Conservation (phyloP, 148 eudicot genomes). For the Chenopodium suecicum region DNA sequence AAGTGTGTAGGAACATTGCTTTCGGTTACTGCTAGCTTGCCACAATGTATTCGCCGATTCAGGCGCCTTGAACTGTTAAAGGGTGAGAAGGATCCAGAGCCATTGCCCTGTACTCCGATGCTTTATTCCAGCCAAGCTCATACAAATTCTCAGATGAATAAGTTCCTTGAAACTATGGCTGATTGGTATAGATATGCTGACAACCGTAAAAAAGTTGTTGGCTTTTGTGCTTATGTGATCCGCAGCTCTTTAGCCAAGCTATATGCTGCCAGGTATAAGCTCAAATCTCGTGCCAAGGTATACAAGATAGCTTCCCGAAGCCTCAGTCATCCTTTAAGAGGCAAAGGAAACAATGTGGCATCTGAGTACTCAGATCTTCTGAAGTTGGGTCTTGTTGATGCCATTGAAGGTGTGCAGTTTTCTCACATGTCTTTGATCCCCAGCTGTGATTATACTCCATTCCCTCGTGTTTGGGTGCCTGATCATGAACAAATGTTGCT, state of each 20-base stretch:
- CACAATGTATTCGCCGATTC: constrained; percentile 70
- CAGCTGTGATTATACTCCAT: constrained; percentile 86
- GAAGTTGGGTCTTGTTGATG: constrained; percentile 85
- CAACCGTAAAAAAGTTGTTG: constrained; percentile 88
- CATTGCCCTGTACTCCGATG: constrained; percentile 93
- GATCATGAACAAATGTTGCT: constrained; percentile 65
- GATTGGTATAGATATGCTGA: constrained; percentile 98
- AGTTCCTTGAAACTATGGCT: constrained; percentile 95
- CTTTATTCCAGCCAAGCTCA: constrained; percentile 94
- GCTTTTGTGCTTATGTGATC: constrained; percentile 90
- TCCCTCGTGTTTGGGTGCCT: constrained; percentile 85
- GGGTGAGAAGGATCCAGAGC: constrained; percentile 95
- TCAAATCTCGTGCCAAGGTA: constrained; percentile 94
- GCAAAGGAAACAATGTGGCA: constrained; percentile 46
- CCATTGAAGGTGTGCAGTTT: constrained; percentile 85
- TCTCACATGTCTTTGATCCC: constrained; percentile 87
- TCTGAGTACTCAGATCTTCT: constrained; percentile 78
- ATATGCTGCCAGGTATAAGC: constrained; percentile 90
- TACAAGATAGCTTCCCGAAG: constrained; percentile 78
- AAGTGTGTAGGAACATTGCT: constrained; percentile 96
- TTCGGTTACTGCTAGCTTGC: constrained; percentile 90
- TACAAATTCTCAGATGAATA: constrained; percentile 96
- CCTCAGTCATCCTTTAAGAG: constrained; percentile 80
- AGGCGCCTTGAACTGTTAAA: constrained; percentile 68
- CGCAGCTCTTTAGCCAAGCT: constrained; percentile 90